Evolutionary conservation across 176 grass and related monocot species (phyloP).

Genomic region (Themeda triandra): DNA sequence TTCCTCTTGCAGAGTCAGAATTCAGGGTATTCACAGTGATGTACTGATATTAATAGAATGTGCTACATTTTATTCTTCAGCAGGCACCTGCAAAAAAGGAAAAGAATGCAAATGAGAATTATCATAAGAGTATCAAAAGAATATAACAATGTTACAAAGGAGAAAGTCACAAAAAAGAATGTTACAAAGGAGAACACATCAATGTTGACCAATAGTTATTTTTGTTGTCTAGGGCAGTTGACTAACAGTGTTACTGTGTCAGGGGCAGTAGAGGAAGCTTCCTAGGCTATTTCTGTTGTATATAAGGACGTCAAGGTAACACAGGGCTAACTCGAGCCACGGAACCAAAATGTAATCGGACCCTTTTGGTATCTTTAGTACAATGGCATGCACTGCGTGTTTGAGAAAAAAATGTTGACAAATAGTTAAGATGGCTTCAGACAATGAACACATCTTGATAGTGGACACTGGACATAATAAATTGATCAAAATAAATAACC

Average conservation of each 20-base stretch:
- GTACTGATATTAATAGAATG: slow-evolving; percentile 7
- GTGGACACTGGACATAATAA: not conserved
- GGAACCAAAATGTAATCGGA: not conserved
- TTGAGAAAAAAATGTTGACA: not conserved
- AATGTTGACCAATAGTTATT: not conserved
- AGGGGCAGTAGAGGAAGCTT: not conserved
- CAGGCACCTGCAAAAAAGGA: slow-evolving; percentile 8
- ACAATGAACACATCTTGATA: slow-evolving; percentile 3
- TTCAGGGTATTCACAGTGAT: not conserved
- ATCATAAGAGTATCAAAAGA: slow-evolving; percentile 14
- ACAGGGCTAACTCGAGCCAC: not conserved
- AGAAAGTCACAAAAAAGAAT: too few relatives aligned
- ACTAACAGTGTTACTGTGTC: not conserved
- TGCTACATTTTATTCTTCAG: slow-evolving; percentile 21
- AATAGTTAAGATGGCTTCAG: slow-evolving; percentile 10
- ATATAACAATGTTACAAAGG: not conserved
- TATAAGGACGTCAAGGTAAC: not conserved
- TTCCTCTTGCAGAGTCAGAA: slow-evolving; percentile 13
- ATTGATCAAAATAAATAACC: not conserved
- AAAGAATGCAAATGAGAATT: not conserved
- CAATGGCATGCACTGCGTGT: not conserved
- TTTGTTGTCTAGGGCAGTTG: not conserved
- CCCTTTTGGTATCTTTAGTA: not conserved
- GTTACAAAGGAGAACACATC: slow-evolving; percentile 2
- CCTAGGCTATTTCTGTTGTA: not conserved